A percentile compares a stretch with the other conserved stretches of the same genome.
Conservation (phyloP, 495 filamentous ascomycete genomes). For the Astrocystis sublimbata region DNA sequence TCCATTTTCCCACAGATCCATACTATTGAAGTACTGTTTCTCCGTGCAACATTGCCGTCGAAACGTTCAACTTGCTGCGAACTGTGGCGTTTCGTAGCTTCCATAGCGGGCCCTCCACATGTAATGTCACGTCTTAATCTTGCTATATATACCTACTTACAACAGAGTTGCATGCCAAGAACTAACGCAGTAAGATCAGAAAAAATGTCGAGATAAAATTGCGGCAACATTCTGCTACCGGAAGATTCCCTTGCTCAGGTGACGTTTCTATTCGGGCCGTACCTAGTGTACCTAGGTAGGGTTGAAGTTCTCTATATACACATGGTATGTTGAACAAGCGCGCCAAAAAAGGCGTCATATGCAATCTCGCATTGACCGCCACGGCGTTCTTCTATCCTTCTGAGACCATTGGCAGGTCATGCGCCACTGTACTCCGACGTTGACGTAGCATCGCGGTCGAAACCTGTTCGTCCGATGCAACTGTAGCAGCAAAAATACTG, state of each 20-base stretch:
- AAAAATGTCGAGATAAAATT: neutral
- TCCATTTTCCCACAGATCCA: neutral
- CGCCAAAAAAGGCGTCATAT: neutral
- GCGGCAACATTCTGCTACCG: neutral
- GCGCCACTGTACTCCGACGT: neutral
- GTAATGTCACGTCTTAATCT: constrained; percentile 1
- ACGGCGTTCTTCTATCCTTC: neutral
- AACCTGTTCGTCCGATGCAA: neutral
- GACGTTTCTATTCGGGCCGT: neutral
- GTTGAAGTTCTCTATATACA: too few relatives aligned
- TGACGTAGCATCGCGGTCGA: neutral
- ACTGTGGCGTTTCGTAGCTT: neutral
- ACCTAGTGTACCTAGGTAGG: too few relatives aligned
- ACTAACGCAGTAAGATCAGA: neutral
- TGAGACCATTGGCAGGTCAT: constrained; percentile 12
- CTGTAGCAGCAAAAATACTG: neutral
- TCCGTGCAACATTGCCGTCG: neutral
- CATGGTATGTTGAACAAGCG: neutral
- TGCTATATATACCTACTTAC: neutral
- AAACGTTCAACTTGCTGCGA: neutral
- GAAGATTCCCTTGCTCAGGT: neutral
- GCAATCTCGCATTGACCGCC: neutral
- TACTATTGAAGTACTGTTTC: neutral
- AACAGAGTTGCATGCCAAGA: neutral
- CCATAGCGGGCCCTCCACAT: neutral